Evolutionary conservation across 140 eudicot species (phyloP).

Genomic region (Stevia rebaudiana): DNA sequence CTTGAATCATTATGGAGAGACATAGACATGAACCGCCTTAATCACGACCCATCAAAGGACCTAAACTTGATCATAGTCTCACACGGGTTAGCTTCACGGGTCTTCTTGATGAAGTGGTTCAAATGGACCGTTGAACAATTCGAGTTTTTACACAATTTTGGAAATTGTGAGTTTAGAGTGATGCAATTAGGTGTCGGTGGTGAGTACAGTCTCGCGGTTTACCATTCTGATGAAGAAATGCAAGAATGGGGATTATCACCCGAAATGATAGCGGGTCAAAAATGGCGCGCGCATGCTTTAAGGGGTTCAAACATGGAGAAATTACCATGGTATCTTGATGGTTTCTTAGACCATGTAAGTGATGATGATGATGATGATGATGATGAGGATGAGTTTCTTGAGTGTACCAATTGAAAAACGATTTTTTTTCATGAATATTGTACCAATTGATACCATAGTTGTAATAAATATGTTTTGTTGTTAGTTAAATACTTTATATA

Average conservation of each 20-base stretch:
- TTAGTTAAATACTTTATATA: not conserved
- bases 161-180: slow-evolving; percentile 72
- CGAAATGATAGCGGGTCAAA: slow-evolving; percentile 68
- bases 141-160: slow-evolving; percentile 61
- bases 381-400: slow-evolving; percentile 10
- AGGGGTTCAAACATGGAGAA: slow-evolving; percentile 49
- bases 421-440: slow-evolving; percentile 8
- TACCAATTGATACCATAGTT: slow-evolving; percentile 6
- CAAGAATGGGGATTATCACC: slow-evolving; percentile 72
- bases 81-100: slow-evolving; percentile 83
- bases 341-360: slow-evolving; percentile 52
- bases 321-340: slow-evolving; percentile 62
- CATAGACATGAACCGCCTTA: slow-evolving; percentile 76
- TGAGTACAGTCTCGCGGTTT: slow-evolving; percentile 81
- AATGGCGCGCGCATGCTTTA: slow-evolving; percentile 52
- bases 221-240: slow-evolving; percentile 73
- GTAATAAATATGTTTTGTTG: not conserved
- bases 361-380: slow-evolving; percentile 28
- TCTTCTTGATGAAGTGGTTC: slow-evolving; percentile 96
- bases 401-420: not conserved
- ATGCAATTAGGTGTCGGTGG: slow-evolving; percentile 79
- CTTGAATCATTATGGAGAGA: slow-evolving; percentile 98
- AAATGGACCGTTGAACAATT: slow-evolving; percentile 94
- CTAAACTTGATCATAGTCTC: slow-evolving; percentile 69
- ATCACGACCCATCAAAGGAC: slow-evolving; percentile 44